phyloP scores from a whole-genome alignment of 495 filamentous ascomycete genomes.

The Hamigera avellanea region DNA sequence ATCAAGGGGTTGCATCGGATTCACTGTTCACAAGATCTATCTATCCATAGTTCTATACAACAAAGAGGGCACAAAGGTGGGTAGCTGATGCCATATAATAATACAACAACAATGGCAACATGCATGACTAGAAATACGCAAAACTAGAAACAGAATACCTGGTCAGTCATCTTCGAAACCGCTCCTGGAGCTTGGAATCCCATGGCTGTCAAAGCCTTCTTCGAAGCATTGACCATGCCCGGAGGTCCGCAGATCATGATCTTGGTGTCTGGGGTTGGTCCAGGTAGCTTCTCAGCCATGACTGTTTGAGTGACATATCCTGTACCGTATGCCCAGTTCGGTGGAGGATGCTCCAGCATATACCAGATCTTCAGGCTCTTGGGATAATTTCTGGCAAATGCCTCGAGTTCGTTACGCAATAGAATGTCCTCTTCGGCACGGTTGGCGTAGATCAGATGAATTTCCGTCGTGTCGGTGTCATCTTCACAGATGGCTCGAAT shows the following conservation, averaged over 20 bases:
- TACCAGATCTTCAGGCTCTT: conserved; percentile 35
- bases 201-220: no score
- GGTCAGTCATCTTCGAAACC: no score
- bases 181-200: no score
- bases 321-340: conserved; percentile 16
- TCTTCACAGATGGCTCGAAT: conserved; percentile 41
- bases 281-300: conserved; percentile 13
- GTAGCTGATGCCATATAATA: no score
- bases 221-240: conserved; percentile 27
- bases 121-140: no score
- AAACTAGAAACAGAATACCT: no score
- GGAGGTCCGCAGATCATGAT: conserved; percentile 31
- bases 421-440: conserved; percentile 29
- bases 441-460: conserved; percentile 37
- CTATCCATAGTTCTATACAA: no score
- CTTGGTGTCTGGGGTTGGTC: conserved; percentile 16
- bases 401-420: conserved; percentile 34
- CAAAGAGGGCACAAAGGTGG: no score
- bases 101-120: no score
- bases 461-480: conserved; percentile 32
- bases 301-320: conserved; percentile 16
- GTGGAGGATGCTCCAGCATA: conserved; percentile 25
- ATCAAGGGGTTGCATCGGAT: no score
- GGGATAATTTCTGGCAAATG: conserved; percentile 25
- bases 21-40: no score